Percentiles rank a stretch among this genome's conserved stretches.
Evolutionary conservation across 2,329 filamentous ascomycete genomes (phyloP).

Genomic region (Lachnellula suecica): DNA sequence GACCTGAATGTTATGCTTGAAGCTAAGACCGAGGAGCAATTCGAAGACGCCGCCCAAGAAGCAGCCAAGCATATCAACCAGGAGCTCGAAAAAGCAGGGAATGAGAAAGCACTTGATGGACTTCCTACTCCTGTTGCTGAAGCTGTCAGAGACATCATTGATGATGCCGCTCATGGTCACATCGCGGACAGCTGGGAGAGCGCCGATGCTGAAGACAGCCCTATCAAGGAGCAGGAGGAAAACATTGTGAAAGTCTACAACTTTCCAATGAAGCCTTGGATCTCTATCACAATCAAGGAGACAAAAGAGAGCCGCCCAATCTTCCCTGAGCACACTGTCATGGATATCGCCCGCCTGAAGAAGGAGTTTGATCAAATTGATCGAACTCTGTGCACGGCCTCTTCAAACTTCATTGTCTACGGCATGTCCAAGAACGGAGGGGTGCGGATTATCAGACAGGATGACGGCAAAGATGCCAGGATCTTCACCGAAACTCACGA

Average conservation of each 20-base stretch:
- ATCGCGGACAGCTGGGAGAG: slow-evolving; percentile 92
- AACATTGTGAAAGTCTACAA: slow-evolving; percentile 80
- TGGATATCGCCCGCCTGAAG: slow-evolving; percentile 92
- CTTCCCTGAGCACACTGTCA: slow-evolving; percentile 77
- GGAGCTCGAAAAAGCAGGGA: slow-evolving; percentile 54
- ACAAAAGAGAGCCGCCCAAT: slow-evolving; percentile 55
- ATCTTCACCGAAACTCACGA: slow-evolving; percentile 90
- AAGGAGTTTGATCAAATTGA: slow-evolving; percentile 98
- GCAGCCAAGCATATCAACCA: slow-evolving; percentile 50
- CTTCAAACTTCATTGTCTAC: slow-evolving; percentile 89
- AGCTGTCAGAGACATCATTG: slow-evolving; percentile 56
- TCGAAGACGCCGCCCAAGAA: slow-evolving; percentile 48
- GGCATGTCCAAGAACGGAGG: slow-evolving; percentile 92
- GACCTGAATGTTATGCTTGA: slow-evolving; percentile 50
- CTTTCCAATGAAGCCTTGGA: slow-evolving; percentile 96
- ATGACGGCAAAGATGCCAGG: slow-evolving; percentile 87
- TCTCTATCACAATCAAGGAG: slow-evolving; percentile 75
- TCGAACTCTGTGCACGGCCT: slow-evolving; percentile 86
- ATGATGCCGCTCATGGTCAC: slow-evolving; percentile 51
- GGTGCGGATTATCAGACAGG: slow-evolving; percentile 89
- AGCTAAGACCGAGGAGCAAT: slow-evolving; percentile 53
- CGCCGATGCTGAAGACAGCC: slow-evolving; percentile 68
- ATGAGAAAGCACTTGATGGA: slow-evolving; percentile 52
- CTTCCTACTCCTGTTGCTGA: slow-evolving; percentile 52
- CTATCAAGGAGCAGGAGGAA: slow-evolving; percentile 65